These are phyloP conservation scores for Annulohypoxylon maeteangense DNA, from an alignment of 495 filamentous ascomycete genomes.

Conservation along the genomic window DNA sequence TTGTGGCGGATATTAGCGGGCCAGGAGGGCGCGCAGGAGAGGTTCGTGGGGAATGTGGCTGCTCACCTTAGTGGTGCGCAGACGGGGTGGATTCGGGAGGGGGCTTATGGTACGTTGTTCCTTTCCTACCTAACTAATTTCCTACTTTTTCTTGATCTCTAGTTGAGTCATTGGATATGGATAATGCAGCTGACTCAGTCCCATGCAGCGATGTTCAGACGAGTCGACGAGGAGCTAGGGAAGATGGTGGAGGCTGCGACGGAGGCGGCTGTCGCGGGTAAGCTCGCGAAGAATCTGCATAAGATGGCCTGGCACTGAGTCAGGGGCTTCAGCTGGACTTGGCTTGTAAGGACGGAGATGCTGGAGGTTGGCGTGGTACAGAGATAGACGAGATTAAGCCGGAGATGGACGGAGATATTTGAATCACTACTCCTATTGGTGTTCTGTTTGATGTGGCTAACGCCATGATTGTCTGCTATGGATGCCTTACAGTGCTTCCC, in stretches of 20 bases:
- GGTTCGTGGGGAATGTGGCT: slow-evolving; percentile 52
- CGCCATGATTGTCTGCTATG: too few species aligned
- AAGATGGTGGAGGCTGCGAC: slow-evolving; percentile 17
- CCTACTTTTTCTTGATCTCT: too few species aligned
- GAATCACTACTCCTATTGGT: background rate
- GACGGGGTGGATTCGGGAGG: slow-evolving; percentile 42
- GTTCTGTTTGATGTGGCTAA: background rate
- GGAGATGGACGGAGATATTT: background rate
- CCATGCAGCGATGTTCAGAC: slow-evolving; percentile 37
- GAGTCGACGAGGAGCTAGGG: slow-evolving; percentile 32
- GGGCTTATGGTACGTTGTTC: slow-evolving; percentile 42
- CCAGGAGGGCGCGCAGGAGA: slow-evolving; percentile 50
- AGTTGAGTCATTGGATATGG: too few species aligned
- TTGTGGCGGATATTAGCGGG: slow-evolving; percentile 53
- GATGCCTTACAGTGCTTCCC: too few species aligned
- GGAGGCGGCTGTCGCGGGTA: slow-evolving; percentile 14
- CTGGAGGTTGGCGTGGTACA: background rate
- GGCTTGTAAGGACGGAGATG: background rate
- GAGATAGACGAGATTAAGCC: background rate
- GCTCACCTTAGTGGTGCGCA: slow-evolving; percentile 47
- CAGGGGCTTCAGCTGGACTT: background rate
- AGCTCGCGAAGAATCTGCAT: background rate
- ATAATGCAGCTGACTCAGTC: slow-evolving; percentile 21
- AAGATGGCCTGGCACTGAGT: slow-evolving; percentile 14
- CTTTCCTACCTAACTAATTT: too few species aligned